A percentile compares a stretch with the other conserved stretches of the same genome.
phyloP scores from a whole-genome alignment of 1,284 basidiomycete genomes.

The Wolfiporia cocos region DNA sequence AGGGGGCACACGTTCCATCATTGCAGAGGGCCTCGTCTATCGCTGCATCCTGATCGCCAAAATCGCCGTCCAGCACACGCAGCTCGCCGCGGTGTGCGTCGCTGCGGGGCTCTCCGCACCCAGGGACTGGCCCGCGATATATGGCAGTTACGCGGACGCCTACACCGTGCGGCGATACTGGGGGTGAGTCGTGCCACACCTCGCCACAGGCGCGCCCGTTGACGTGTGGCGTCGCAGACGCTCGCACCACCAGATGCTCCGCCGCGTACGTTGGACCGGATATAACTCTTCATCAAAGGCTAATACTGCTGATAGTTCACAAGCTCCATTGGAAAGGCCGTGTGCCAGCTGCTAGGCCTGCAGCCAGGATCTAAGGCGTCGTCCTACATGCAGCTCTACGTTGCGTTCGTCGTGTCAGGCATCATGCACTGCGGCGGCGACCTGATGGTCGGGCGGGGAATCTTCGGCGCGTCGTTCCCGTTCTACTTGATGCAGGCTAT shows the following conservation, averaged over 20 bases:
- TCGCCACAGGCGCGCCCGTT: background rate
- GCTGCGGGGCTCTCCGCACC: slow-evolving; percentile 19
- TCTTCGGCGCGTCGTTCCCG: slow-evolving; percentile 15
- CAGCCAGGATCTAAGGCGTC: slow-evolving; percentile 17
- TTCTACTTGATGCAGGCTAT: slow-evolving; percentile 26
- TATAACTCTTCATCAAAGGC: background rate
- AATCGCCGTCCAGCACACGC: slow-evolving; percentile 19
- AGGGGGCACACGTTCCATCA: background rate
- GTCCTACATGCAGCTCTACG: slow-evolving; percentile 27
- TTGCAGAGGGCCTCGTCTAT: background rate
- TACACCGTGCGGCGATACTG: slow-evolving; percentile 32
- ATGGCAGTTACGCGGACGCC: slow-evolving; percentile 26
- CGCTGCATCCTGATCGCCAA: slow-evolving; percentile 2
- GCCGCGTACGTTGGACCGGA: slow-evolving; percentile 13
- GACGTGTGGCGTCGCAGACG: slow-evolving; percentile 14
- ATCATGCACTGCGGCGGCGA: slow-evolving; percentile 22
- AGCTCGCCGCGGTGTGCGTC: slow-evolving; percentile 18
- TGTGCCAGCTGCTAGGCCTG: slow-evolving; percentile 13
- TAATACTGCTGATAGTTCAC: slow-evolving; percentile 10
- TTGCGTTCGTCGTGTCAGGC: slow-evolving; percentile 26
- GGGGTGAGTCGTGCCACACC: slow-evolving; percentile 24
- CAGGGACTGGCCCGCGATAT: slow-evolving; percentile 28
- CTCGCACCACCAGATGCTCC: slow-evolving; percentile 26
- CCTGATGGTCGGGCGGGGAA: slow-evolving; percentile 10
- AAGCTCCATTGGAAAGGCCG: slow-evolving; percentile 16